phyloP scores from a whole-genome alignment of 495 filamentous ascomycete genomes.

The Annulohypoxylon bovei region DNA sequence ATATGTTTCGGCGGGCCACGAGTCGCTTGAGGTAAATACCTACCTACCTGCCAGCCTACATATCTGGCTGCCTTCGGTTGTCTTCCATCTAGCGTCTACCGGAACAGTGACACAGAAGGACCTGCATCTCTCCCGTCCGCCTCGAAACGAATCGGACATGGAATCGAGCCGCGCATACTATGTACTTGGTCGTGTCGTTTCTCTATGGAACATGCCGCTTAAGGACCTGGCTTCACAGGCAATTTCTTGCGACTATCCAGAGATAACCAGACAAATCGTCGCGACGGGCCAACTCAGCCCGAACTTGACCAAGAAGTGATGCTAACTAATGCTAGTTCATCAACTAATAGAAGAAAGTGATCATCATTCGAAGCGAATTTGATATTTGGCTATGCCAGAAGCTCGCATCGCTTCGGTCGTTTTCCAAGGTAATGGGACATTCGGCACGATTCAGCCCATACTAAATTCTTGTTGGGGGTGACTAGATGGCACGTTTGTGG shows the following conservation, averaged over 20 bases:
- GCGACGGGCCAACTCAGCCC: conserved; percentile 6
- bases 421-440: conserved; percentile 5
- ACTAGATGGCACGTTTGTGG: conserved; percentile 7
- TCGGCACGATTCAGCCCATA: conserved; percentile 17
- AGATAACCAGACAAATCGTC: neutral
- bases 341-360: conserved; percentile 14
- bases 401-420: conserved; percentile 1
- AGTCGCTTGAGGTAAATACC: neutral
- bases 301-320: conserved; percentile 14
- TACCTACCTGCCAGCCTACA: neutral
- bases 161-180: conserved; percentile 36
- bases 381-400: conserved; percentile 8
- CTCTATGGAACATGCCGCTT: conserved; percentile 30
- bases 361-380: conserved; percentile 23
- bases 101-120: conserved; percentile 13
- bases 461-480: conserved; percentile 4
- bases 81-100: neutral
- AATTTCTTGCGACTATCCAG: conserved; percentile 36
- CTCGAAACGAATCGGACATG: conserved; percentile 25
- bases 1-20: conserved; percentile 3
- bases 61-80: too few species aligned
- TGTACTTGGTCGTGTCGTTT: conserved; percentile 17
- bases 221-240: conserved; percentile 23
- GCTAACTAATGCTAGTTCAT: conserved; percentile 13
- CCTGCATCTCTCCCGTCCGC: conserved; percentile 9